phyloP scores from a whole-genome alignment of 225 moss, liverwort and hornwort species.

The Anthoceros angustus region DNA sequence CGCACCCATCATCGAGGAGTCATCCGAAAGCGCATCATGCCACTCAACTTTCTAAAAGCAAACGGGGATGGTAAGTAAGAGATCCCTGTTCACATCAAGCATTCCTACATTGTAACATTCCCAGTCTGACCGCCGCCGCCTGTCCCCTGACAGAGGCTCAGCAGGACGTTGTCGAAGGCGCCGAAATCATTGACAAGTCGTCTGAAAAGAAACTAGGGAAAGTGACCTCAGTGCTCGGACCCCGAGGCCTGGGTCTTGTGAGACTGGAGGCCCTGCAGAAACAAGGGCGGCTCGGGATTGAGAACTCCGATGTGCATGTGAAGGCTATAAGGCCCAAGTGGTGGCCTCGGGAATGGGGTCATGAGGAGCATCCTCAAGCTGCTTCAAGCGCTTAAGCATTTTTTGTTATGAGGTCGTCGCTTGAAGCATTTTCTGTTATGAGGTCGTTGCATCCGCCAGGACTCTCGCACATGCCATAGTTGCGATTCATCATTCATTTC shows the following conservation, averaged over 20 bases:
- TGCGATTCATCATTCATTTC: too few relatives aligned
- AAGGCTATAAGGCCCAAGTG: conserved; percentile 63
- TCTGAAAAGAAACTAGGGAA: conserved; percentile 72
- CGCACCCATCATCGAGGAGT: conserved; percentile 92
- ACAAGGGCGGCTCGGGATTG: conserved; percentile 33
- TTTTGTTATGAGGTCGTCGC: too few relatives aligned
- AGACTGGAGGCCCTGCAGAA: conserved; percentile 42
- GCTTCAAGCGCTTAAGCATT: conserved; percentile 22
- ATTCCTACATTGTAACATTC: background rate
- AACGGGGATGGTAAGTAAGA: conserved; percentile 53
- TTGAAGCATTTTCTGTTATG: background rate
- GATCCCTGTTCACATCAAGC: background rate
- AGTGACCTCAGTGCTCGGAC: conserved; percentile 70
- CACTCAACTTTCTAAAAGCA: conserved; percentile 44
- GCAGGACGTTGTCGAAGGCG: conserved; percentile 42
- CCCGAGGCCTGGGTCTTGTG: conserved; percentile 70
- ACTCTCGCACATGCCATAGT: too few relatives aligned
- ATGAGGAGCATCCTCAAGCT: conserved; percentile 36
- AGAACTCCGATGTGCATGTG: conserved; percentile 25
- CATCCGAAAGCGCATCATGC: conserved; percentile 76
- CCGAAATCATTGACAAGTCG: conserved; percentile 32
- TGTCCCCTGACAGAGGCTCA: conserved; percentile 36
- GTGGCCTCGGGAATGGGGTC: conserved; percentile 82
- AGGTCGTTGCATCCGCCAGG: too few relatives aligned
- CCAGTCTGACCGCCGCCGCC: background rate